Evolutionary conservation across 163 green algal species (phyloP), one percentile per base, ranked within the genome.

Genomic region (Scenedesmus sp.): DNA sequence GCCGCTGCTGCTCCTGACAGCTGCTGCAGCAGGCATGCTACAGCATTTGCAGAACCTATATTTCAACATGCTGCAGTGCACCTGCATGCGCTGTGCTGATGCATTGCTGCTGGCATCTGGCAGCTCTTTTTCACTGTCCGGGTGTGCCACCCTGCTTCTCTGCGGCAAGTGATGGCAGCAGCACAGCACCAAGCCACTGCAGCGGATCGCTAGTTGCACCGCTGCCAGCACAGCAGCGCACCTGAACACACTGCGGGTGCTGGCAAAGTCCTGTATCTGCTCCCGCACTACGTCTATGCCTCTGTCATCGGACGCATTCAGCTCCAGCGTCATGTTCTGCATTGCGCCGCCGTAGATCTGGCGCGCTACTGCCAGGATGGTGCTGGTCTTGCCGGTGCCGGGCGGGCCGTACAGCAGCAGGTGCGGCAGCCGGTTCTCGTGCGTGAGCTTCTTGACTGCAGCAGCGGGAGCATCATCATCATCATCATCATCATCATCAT

Each of bases 371-470:
- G 98, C 97, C 73, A 99, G 94, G 89, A 98, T 97, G 84, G 97
- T 99, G 89, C 96, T 98, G 0, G 98, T 99, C 91, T 99, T 99
- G 57, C 98, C 98, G 13, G 98, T 99, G 13, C 98, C 98, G 18
- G 98, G 98, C 1, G 98, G 98, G 0, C 98, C 98, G 92, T 99
- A 99, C n/a, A 99, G 96, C 82, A 99, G 96, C 91, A 99, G 92
- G 90, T 99, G 98, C 2, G 98, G 98, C 87, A 99, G 97, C 87
- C 96, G 88, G 93, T 99, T 99, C 91, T 99, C 97, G 0, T 82
- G 46, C 34, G 98, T 98, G 9, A 99, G 93, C 56, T 97, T 95
- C 89, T 97, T 98, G 88, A 99, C 98, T 99, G 97, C 90, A 67
- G 34, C 8, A 67, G 59, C 66, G 84, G 77, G 12, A 88, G n/a